Evolutionary conservation across 116 monocot genomes (phyloP).

Genomic region (Cymodocea nodosa): DNA sequence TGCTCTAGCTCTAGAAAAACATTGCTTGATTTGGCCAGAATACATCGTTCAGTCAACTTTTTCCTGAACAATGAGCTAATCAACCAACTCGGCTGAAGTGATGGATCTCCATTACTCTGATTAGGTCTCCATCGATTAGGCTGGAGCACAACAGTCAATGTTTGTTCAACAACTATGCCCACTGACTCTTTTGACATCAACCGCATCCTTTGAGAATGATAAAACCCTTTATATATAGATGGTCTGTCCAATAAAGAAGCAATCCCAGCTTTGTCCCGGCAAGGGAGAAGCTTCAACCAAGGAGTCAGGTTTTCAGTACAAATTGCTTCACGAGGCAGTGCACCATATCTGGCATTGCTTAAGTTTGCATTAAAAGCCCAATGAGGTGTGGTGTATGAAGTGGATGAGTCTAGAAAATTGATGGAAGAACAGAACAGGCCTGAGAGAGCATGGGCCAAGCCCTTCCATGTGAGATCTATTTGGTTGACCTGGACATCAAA

Average conservation of each 20-base stretch:
- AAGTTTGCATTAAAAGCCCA: constrained; percentile 55
- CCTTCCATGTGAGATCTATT: constrained; percentile 76
- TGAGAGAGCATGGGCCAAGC: constrained; percentile 86
- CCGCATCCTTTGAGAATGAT: constrained; percentile 78
- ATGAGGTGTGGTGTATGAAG: constrained; percentile 53
- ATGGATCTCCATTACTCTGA: constrained; percentile 11
- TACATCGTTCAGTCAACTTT: constrained; percentile 42
- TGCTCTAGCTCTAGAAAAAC: constrained; percentile 64
- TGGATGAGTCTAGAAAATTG: constrained; percentile 81
- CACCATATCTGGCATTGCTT: constrained; percentile 69
- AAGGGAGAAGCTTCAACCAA: constrained; percentile 95
- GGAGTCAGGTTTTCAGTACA: constrained; percentile 98
- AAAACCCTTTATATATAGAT: constrained; percentile 79
- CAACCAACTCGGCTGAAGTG: constrained; percentile 78
- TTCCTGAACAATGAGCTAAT: constrained; percentile 63
- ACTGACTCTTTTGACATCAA: constrained; percentile 30
- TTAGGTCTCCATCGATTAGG: constrained; percentile 24
- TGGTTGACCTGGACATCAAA: constrained; percentile 52
- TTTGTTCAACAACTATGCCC: constrained; percentile 65
- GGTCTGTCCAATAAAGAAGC: constrained; percentile 79
- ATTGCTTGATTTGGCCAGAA: constrained; percentile 51
- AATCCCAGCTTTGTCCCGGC: constrained; percentile 85
- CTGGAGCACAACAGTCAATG: constrained; percentile 66
- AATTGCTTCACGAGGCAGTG: constrained; percentile 89
- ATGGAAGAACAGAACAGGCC: constrained; percentile 93